Conservation (phyloP, 2,329 filamentous ascomycete genomes). For the Trichoderma guizhouense region DNA sequence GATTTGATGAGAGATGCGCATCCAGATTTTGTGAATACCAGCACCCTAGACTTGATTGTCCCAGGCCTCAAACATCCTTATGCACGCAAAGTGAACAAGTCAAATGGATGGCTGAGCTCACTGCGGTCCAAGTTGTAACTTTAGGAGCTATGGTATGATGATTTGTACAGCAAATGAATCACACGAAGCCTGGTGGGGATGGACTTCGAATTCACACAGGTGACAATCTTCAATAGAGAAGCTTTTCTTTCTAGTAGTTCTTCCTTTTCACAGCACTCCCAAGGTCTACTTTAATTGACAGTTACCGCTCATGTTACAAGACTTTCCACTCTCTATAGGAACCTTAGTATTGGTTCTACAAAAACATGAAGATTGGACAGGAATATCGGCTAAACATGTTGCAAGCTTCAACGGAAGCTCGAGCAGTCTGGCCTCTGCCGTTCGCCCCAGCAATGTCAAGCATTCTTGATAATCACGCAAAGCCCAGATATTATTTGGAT, state of each 20-base stretch:
- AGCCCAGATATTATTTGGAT: constrained; percentile 71
- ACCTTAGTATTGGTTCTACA: neutral
- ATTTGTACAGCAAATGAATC: neutral
- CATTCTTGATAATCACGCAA: constrained; percentile 70
- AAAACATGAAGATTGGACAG: constrained; percentile 37
- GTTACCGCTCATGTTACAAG: neutral
- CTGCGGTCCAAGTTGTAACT: neutral
- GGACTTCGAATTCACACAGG: neutral
- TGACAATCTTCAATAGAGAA: neutral
- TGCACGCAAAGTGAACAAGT: constrained; percentile 2
- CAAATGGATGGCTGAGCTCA: neutral
- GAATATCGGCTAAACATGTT: constrained; percentile 56
- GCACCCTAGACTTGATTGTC: constrained; percentile 4
- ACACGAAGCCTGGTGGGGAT: no score
- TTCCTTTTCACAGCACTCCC: neutral
- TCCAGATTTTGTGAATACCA: constrained; percentile 11
- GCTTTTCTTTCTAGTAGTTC: neutral
- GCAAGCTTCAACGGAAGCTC: constrained; percentile 49
- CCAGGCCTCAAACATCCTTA: constrained; percentile 1
- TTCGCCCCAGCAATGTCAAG: constrained; percentile 26
- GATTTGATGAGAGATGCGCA: constrained; percentile 13
- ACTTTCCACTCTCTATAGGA: neutral
- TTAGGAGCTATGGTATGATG: neutral
- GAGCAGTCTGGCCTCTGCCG: constrained; percentile 33
- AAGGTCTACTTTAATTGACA: neutral